A percentile compares a stretch with the other conserved stretches of the same genome.
Conservation (phyloP, 208 protist genomes). For the Acanthamoeba comandoni region DNA sequence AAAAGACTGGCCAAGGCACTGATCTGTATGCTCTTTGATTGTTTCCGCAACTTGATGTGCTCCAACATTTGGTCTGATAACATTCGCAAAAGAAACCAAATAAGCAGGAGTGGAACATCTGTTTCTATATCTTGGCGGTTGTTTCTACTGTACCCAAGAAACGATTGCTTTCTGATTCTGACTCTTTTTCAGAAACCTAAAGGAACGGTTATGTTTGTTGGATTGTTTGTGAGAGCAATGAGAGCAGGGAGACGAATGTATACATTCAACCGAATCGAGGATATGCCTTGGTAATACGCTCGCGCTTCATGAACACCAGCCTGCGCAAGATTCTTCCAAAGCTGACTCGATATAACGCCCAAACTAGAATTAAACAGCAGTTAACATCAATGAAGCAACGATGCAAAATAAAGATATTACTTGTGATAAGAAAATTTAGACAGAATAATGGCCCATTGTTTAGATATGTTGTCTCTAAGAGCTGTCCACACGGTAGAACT, state of each 20-base stretch:
- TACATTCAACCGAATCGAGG: slow-evolving; percentile 11
- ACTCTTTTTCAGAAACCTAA: background rate
- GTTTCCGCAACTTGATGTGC: background rate
- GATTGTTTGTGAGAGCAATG: background rate
- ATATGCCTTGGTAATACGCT: slow-evolving; percentile 15
- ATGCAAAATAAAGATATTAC: background rate
- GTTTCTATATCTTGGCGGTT: too few relatives aligned
- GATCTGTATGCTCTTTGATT: slow-evolving; percentile 15
- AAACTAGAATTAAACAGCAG: background rate
- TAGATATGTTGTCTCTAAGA: background rate
- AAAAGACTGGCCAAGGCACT: slow-evolving; percentile 2
- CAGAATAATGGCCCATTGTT: slow-evolving; percentile 9
- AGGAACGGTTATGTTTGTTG: too few relatives aligned
- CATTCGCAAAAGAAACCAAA: too few relatives aligned
- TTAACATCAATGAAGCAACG: slow-evolving; percentile 10
- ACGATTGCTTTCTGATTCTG: background rate
- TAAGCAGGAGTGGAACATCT: too few relatives aligned
- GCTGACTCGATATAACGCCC: background rate
- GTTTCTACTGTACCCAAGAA: background rate
- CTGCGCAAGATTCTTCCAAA: slow-evolving; percentile 12
- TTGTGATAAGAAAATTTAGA: background rate
- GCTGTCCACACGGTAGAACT: slow-evolving; percentile 17
- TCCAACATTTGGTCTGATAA: background rate
- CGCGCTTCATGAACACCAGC: background rate
- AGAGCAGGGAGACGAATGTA: background rate